Evolutionary conservation across 768 basidiomycete genomes (phyloP), one percentile per base, ranked within the genome.

Genomic region (Rhizopogon vesiculosus): DNA sequence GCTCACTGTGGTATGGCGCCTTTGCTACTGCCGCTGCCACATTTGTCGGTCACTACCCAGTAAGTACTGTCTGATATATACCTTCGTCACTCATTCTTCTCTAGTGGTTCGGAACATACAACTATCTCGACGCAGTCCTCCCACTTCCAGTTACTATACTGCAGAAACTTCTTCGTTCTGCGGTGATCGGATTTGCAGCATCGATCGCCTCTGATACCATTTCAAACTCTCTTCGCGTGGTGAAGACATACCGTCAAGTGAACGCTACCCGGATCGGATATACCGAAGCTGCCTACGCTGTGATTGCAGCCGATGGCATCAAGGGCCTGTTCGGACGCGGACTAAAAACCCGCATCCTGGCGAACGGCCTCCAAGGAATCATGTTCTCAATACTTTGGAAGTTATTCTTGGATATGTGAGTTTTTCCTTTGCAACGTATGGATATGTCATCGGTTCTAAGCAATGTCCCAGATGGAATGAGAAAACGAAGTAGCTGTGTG

Each of bases 211-310:
- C 91, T 10, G 96, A 98, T 66, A 89, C 86, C 2, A 66, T 89
- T 42, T 91, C 89, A 43, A 98, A 98, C 74, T 92, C 88, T 5
- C 75, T 98, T 1, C 83, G 93, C 18, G 95, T 98, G 2, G 73
- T 98, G 66, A 98, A 98, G 79, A 98, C 96, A 0, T 98, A 97
- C 72, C 77, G 95, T 15, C 96, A 98, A 68, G 93, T 95, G 33
- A 84, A 93, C 65, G 86, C 88, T 57, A 83, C 82, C 5, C 80
- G 83, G 31, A 87, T 98, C 15, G 82, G 86, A 1, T 98, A 98
- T 67, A 54, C 77, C 4, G 82, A 86, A 51, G 91, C 93, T 0
- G 93, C 91, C 0, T 79, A 79, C 46, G 84, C 82, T 5, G 89
- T 98, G 45, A 74, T 97, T 39, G 79, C 79, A 1, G 71, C 74